phyloP scores from a whole-genome alignment of 495 filamentous ascomycete species.

The Trichoderma erinaceum region DNA sequence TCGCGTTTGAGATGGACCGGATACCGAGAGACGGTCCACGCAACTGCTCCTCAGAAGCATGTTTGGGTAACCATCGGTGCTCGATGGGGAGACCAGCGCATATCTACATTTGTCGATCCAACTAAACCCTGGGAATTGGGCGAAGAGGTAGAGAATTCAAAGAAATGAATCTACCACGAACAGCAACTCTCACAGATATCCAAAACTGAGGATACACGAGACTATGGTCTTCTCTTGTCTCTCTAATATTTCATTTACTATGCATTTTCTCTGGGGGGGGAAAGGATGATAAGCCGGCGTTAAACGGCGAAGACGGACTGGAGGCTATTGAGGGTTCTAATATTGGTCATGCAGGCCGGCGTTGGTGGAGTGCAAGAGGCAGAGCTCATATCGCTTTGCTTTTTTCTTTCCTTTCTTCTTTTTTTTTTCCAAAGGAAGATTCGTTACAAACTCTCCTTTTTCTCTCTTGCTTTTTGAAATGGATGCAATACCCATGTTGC shows the following conservation, averaged over 20 bases:
- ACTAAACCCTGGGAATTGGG: conserved; percentile 40
- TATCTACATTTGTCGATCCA: conserved; percentile 47
- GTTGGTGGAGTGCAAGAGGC: too few species aligned
- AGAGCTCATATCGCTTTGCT: not conserved
- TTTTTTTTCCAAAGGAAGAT: not conserved
- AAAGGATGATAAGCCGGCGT: not conserved
- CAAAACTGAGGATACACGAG: too few species aligned
- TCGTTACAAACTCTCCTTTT: not conserved
- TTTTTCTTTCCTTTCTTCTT: not conserved
- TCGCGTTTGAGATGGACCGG: conserved; percentile 62
- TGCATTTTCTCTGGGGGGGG: not conserved
- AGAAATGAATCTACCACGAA: conserved; percentile 14
- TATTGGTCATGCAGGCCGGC: too few species aligned
- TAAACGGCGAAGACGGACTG: conserved; percentile 9
- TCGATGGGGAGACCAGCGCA: conserved; percentile 59
- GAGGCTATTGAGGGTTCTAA: not conserved
- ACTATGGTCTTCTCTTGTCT: not conserved
- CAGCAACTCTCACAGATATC: not conserved
- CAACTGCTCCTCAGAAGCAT: conserved; percentile 55
- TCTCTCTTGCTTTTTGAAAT: not conserved
- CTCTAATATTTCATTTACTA: not conserved
- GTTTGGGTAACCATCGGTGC: conserved; percentile 84
- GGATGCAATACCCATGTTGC: conserved; percentile 8
- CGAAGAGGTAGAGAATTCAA: conserved; percentile 40
- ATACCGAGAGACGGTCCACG: conserved; percentile 53